These are phyloP conservation scores for Mucor racemosus DNA, from an alignment of 371 early-diverging fungal genomes.

Conservation along the genomic window DNA sequence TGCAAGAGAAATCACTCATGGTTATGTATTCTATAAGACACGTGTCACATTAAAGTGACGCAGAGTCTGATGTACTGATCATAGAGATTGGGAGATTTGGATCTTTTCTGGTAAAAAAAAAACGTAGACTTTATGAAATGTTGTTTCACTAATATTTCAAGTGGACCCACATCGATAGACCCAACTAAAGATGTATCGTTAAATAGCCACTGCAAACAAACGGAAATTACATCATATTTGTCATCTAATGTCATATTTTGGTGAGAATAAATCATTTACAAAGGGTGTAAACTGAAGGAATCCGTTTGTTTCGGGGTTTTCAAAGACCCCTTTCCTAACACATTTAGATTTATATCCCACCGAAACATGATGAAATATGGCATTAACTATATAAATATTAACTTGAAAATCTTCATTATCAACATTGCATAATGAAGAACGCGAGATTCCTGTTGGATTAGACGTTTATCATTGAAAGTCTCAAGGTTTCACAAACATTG, in stretches of 20 bases:
- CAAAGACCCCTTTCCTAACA: constrained; percentile 3
- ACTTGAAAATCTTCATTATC: neutral
- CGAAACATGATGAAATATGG: constrained; percentile 1
- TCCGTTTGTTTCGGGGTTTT: neutral
- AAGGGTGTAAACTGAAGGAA: neutral
- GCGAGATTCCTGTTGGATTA: neutral
- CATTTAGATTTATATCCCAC: neutral
- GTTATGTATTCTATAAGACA: constrained; percentile 14
- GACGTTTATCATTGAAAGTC: neutral
- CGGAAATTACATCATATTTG: neutral
- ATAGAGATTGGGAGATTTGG: neutral
- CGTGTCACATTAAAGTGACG: constrained; percentile 25
- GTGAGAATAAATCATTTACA: neutral
- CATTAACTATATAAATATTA: neutral
- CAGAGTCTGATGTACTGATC: neutral
- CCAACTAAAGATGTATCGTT: no score
- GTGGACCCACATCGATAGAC: neutral
- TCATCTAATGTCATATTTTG: neutral
- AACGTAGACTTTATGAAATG: neutral
- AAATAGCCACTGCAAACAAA: neutral
- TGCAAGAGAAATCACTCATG: neutral
- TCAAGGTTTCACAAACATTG: neutral
- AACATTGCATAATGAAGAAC: neutral
- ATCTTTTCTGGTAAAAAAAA: neutral
- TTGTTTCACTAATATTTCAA: neutral